Conservation (phyloP, 2,329 filamentous ascomycete genomes). For the Fusarium sp. region DNA sequence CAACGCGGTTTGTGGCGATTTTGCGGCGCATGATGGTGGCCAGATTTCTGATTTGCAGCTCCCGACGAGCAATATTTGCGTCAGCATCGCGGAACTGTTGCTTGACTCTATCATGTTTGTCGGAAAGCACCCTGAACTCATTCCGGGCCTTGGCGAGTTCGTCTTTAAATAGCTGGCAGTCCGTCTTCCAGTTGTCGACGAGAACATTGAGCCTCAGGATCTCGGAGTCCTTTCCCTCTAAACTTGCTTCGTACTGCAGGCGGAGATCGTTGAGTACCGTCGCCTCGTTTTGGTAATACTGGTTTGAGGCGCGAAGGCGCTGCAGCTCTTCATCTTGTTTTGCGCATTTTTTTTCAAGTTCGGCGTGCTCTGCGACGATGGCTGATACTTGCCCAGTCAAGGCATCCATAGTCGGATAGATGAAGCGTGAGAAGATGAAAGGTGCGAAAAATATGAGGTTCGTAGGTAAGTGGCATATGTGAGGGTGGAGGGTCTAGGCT, state of each 20-base stretch:
- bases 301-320: neutral
- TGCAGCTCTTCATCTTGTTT: slow-evolving; percentile 11
- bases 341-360: neutral
- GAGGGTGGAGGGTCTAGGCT: no score
- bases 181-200: slow-evolving; percentile 1
- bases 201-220: neutral
- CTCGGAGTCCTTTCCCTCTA: slow-evolving; percentile 5
- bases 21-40: slow-evolving; percentile 9
- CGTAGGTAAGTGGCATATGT: neutral
- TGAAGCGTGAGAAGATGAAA: neutral
- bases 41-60: slow-evolving; percentile 6
- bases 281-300: neutral
- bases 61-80: neutral
- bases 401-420: neutral
- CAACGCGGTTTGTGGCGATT: slow-evolving; percentile 1
- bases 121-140: neutral
- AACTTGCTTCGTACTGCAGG: neutral
- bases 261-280: neutral
- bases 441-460: no score
- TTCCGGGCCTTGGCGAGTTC: neutral
- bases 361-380: neutral
- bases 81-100: neutral
- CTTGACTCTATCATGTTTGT: neutral
- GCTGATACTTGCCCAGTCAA: neutral
- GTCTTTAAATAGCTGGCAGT: neutral